A percentile compares a stretch with the other conserved stretches of the same genome.
Conservation (phyloP, 2,329 filamentous ascomycete genomes). For the Colletotrichum caudatum region DNA sequence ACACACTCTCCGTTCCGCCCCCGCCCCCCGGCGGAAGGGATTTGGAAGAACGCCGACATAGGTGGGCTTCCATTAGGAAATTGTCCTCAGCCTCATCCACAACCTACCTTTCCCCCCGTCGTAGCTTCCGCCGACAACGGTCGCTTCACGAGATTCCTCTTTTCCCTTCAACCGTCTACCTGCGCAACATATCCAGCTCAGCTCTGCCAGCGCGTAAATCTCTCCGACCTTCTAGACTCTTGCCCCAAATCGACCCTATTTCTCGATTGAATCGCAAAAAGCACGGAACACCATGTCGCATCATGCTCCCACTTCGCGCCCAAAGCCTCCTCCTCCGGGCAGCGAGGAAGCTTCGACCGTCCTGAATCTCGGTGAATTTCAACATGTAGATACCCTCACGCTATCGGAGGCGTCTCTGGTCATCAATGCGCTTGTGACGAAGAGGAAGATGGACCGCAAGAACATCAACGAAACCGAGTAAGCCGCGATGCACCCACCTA, state of each 20-base stretch:
- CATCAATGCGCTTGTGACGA: constrained; percentile 87
- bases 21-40: background rate
- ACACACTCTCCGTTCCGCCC: constrained; percentile 2
- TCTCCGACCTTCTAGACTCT: background rate
- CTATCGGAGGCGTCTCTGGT: constrained; percentile 92
- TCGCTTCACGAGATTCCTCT: background rate
- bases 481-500: constrained; percentile 4
- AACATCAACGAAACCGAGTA: constrained; percentile 87
- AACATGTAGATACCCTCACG: constrained; percentile 90
- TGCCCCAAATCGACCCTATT: background rate
- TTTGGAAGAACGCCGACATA: constrained; percentile 5
- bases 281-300: constrained; percentile 31
- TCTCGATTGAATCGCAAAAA: background rate
- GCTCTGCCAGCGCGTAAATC: background rate
- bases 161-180: background rate
- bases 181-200: background rate
- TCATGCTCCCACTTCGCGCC: constrained; percentile 65
- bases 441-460: constrained; percentile 82
- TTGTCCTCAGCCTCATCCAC: constrained; percentile 33
- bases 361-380: constrained; percentile 92
- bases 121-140: constrained; percentile 11
- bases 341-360: constrained; percentile 89
- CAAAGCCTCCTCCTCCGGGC: constrained; percentile 76
- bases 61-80: constrained; percentile 5
- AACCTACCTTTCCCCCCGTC: background rate